Percentiles rank a stretch among this genome's conserved stretches.
Conservation (phyloP, 805 yeast genomes). For the Candida cerambycidarum region DNA sequence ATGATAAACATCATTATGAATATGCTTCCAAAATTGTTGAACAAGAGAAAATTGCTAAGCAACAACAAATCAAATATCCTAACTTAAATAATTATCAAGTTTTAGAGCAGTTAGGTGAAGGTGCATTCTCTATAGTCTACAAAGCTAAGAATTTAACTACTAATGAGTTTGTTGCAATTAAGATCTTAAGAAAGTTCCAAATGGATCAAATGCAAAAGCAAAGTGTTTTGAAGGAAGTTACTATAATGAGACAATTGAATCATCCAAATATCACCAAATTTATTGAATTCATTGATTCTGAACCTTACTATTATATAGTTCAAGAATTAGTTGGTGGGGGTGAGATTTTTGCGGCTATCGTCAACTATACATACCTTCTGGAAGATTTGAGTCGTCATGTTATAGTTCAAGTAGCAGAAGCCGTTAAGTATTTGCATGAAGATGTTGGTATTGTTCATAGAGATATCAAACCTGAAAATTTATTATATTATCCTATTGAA, state of each 20-base stretch:
- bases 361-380: conserved; percentile 62
- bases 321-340: conserved; percentile 79
- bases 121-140: conserved; percentile 77
- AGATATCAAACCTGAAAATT: conserved; percentile 80
- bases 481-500: conserved; percentile 62
- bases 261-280: conserved; percentile 66
- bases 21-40: conserved; percentile 37
- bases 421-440: conserved; percentile 68
- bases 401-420: conserved; percentile 60
- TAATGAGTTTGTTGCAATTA: conserved; percentile 49
- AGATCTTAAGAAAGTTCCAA: conserved; percentile 66
- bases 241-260: conserved; percentile 65
- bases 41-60: conserved; percentile 28
- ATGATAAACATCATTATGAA: conserved; percentile 5
- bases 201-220: conserved; percentile 61
- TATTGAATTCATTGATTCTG: conserved; percentile 64
- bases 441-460: conserved; percentile 79
- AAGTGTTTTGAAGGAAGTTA: conserved; percentile 77
- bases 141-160: conserved; percentile 48
- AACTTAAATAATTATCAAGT: conserved; percentile 44
- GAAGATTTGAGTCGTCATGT: conserved; percentile 67
- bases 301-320: conserved; percentile 60
- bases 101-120: conserved; percentile 66
- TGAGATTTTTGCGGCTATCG: conserved; percentile 69
- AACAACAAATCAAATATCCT: conserved; percentile 29